Evolutionary conservation across 306 rosid genomes (phyloP), one percentile per base, ranked within the genome.

Genomic region (Vigna nakashimae): DNA sequence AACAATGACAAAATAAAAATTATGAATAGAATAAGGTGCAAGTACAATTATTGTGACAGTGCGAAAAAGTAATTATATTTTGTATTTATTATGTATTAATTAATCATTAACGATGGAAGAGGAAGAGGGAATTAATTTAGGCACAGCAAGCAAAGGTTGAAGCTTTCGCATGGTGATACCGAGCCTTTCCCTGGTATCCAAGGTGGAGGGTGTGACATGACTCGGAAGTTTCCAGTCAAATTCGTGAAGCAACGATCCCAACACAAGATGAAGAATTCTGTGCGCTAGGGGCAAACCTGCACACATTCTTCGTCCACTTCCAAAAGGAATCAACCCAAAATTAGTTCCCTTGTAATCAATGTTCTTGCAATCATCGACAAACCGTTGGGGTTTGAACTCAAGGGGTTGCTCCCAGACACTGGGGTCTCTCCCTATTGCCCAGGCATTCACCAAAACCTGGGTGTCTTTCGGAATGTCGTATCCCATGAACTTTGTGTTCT

Each of bases 371-470:
- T 76, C 86, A 36, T 76, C 86, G 1, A n/a, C 2, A 74, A 87
- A 87, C 71, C 93, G 82, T 66, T 87, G 86, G 0, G 93, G 93
- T 13, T 86, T 86, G 70, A 87, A 90, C 2, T 4, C 6, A 51
- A 40, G 4, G 0, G 90, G 86, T 0, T 89, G 83, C 0, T 80
- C 80, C 93, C 93, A 90, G 15, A 26, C 88, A 45, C 76, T 77
- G 0, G 91, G 81, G 76, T 89, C 91, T 84, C 90, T 85, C 3
- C 93, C 93, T 9, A 89, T 89, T 4, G 93, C 93, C 89, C 89
- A 87, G 0, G 86, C 76, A 40, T 87, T 86, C 57, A 88, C 90
- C 17, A 88, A 85, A 0, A 86, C 90, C 63, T 84, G 90, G 1
- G 91, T 90, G 60, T 82, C 78, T 73, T 80, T 81, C 16, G 94